phyloP scores from a whole-genome alignment of 2,329 filamentous ascomycete genomes.

The Bretziella fagacearum region DNA sequence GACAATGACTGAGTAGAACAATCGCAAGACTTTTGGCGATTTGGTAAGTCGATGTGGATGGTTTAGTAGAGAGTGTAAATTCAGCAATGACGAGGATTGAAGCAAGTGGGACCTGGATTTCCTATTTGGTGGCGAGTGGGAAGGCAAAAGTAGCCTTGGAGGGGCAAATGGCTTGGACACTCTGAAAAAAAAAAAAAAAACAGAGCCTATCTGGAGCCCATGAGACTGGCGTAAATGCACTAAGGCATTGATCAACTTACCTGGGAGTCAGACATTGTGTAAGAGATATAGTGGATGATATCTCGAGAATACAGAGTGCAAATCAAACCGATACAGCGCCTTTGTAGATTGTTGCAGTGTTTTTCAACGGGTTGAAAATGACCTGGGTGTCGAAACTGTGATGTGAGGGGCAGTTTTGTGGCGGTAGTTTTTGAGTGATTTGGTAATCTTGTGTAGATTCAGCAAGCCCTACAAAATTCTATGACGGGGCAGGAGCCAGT shows the following conservation, averaged over 20 bases:
- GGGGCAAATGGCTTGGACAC: no score
- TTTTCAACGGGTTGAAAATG: no score
- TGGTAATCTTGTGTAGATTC: no score
- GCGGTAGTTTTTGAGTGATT: no score
- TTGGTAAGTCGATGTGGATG: not conserved
- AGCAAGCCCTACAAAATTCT: no score
- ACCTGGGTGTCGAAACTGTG: no score
- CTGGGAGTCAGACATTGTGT: slow-evolving; percentile 8
- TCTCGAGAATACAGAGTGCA: not conserved
- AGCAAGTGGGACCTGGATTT: slow-evolving; percentile 1
- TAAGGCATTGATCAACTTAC: slow-evolving; percentile 1
- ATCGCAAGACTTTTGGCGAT: slow-evolving; percentile 8
- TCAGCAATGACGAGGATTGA: not conserved
- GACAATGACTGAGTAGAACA: not conserved
- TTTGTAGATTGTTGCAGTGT: not conserved
- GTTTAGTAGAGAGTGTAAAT: not conserved
- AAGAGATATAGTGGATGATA: not conserved
- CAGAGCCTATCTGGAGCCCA: no score
- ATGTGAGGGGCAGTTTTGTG: no score
- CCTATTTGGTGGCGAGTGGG: slow-evolving; percentile 6
- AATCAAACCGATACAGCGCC: not conserved
- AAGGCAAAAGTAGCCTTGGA: slow-evolving; percentile 4
- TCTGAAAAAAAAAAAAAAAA: no score
- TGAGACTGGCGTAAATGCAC: no score
- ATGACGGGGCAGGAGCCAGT: no score